A percentile compares a stretch with the other conserved stretches of the same genome.
Evolutionary conservation across 768 basidiomycete genomes (phyloP).

Genomic region (Lenzites betulinus): DNA sequence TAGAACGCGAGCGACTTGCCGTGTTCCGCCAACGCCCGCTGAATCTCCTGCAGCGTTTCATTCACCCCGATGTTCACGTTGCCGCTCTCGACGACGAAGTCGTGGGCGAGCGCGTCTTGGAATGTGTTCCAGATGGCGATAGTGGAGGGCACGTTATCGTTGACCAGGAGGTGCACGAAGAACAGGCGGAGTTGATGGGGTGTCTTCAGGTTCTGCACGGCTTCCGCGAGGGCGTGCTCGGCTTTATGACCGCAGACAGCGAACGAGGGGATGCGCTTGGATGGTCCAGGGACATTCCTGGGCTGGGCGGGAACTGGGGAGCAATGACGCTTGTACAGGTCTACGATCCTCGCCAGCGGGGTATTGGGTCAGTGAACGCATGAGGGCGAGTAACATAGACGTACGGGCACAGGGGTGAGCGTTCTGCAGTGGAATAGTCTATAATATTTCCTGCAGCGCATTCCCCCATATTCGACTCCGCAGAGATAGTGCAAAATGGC

Average conservation of each 20-base stretch:
- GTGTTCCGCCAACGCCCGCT: constrained; percentile 27
- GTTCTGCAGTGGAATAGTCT: too few relatives aligned
- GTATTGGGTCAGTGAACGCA: too few relatives aligned
- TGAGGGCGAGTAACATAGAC: too few relatives aligned
- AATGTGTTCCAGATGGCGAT: constrained; percentile 33
- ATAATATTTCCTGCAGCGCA: too few relatives aligned
- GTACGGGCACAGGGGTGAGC: too few relatives aligned
- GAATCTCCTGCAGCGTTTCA: constrained; percentile 28
- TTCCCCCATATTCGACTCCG: too few relatives aligned
- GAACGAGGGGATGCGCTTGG: constrained; percentile 29
- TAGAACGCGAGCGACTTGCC: constrained; percentile 31
- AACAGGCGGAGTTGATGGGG: constrained; percentile 41
- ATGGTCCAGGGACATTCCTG: constrained; percentile 28
- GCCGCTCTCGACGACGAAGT: constrained; percentile 25
- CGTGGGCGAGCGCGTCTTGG: constrained; percentile 24
- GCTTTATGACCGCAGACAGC: constrained; percentile 27
- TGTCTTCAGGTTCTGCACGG: constrained; percentile 32
- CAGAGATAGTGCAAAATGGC: too few relatives aligned
- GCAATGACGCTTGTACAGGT: too few relatives aligned
- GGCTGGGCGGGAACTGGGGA: background rate
- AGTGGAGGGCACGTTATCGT: constrained; percentile 33
- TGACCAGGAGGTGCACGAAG: constrained; percentile 41
- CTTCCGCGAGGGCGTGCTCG: constrained; percentile 38
- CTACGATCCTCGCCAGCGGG: too few relatives aligned
- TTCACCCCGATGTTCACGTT: constrained; percentile 26